Evolutionary conservation across 192 early-diverging fungal species (phyloP).

Genomic region (Coemansia sp.): DNA sequence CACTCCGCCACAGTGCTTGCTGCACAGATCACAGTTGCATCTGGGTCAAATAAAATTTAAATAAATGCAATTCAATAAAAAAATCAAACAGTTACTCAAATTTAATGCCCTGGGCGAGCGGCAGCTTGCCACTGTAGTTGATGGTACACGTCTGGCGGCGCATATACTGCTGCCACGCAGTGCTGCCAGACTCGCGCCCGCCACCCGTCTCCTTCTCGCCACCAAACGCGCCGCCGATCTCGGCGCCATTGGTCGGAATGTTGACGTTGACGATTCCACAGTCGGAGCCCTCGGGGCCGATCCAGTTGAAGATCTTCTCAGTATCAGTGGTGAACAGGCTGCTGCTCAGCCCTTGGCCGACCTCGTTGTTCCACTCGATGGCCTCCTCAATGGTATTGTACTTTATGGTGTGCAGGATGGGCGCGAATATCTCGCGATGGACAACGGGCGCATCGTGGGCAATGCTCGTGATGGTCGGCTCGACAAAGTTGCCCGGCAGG

Average conservation of each 20-base stretch:
- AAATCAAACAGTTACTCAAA: constrained; percentile 65
- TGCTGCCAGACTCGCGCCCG: constrained; percentile 88
- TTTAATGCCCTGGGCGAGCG: constrained; percentile 94
- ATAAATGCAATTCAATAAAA: neutral
- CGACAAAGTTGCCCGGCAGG: constrained; percentile 84
- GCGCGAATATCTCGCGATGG: constrained; percentile 94
- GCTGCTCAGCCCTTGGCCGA: constrained; percentile 83
- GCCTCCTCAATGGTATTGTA: constrained; percentile 80
- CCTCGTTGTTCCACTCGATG: constrained; percentile 84
- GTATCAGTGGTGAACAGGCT: constrained; percentile 82
- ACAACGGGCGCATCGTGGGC: constrained; percentile 71
- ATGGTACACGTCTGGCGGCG: constrained; percentile 79
- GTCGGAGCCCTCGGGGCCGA: constrained; percentile 86
- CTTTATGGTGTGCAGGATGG: constrained; percentile 86
- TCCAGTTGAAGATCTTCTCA: constrained; percentile 88
- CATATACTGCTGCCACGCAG: constrained; percentile 94
- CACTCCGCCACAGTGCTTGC: too few relatives aligned
- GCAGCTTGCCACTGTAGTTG: constrained; percentile 83
- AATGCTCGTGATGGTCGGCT: constrained; percentile 88
- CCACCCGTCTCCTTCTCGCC: constrained; percentile 98
- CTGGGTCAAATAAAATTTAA: neutral
- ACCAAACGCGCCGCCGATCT: constrained; percentile 97
- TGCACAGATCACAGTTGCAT: too few relatives aligned
- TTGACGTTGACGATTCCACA: constrained; percentile 94
- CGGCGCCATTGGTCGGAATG: constrained; percentile 95